A percentile compares a stretch with the other conserved stretches of the same genome.
Conservation (phyloP, 1,284 basidiomycete genomes). For the Porogramme epimiltina region DNA sequence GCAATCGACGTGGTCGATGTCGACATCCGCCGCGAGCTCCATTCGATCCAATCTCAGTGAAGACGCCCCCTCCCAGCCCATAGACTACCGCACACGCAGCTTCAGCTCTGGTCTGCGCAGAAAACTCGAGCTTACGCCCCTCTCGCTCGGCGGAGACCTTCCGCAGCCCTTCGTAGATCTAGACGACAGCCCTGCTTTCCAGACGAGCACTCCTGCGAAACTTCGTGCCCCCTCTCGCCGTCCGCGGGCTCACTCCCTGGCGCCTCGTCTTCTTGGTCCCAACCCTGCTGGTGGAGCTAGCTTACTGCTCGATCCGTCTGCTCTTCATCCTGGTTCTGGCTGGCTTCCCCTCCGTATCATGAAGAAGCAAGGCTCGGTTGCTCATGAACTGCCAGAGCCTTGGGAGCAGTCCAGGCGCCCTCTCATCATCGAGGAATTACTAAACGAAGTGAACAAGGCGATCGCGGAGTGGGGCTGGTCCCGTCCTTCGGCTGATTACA, state of each 20-base stretch:
- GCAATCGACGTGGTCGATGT: conserved; percentile 9
- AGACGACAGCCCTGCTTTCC: not conserved
- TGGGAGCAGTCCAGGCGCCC: conserved; percentile 2
- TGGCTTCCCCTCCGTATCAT: no score
- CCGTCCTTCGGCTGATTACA: not conserved
- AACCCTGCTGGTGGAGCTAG: no score
- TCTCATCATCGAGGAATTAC: conserved; percentile 13
- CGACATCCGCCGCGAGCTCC: conserved; percentile 9
- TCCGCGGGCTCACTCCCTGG: not conserved
- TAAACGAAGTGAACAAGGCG: conserved; percentile 14
- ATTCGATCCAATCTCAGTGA: not conserved
- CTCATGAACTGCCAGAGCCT: no score
- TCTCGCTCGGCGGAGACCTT: conserved; percentile 12
- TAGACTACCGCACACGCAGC: no score
- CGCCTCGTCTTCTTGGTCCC: no score
- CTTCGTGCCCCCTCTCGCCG: not conserved
- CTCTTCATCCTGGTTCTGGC: no score
- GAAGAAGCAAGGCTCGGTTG: no score
- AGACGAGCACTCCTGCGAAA: conserved; percentile 15
- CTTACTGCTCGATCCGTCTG: no score
- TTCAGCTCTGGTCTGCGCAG: no score
- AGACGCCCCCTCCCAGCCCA: not conserved
- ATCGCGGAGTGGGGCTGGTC: conserved; percentile 13
- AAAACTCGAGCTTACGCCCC: conserved; percentile 8
- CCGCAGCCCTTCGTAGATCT: no score